Conservation (phyloP, 176 grass and related monocot species). For the Triticum dicoccoides region DNA sequence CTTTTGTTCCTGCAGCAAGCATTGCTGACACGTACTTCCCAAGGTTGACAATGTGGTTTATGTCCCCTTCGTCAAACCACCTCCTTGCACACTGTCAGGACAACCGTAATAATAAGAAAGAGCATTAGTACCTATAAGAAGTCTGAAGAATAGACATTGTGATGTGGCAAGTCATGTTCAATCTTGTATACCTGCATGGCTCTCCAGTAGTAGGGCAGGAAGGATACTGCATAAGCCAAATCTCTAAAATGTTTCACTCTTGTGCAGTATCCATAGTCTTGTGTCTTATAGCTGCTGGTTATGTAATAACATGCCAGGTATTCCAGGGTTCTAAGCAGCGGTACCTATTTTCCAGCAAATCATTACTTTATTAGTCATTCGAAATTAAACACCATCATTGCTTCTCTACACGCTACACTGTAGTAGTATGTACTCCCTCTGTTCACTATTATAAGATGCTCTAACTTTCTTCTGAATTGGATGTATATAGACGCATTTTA, state of each 20-base stretch:
- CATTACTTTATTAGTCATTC: slow-evolving; percentile 34
- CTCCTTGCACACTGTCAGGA: slow-evolving; percentile 82
- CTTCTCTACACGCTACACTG: neutral
- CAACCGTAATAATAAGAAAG: slow-evolving; percentile 1
- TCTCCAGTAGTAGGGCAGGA: slow-evolving; percentile 98
- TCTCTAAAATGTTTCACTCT: slow-evolving; percentile 91
- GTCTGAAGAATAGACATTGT: slow-evolving; percentile 1
- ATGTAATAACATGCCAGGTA: slow-evolving; percentile 94
- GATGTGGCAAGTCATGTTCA: neutral
- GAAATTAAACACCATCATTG: slow-evolving; percentile 8
- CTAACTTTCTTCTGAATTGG: too few species aligned
- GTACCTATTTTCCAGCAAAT: slow-evolving; percentile 59
- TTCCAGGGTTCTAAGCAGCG: slow-evolving; percentile 90
- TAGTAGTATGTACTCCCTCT: neutral
- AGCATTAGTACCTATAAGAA: slow-evolving; percentile 11
- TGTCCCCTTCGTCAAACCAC: slow-evolving; percentile 98
- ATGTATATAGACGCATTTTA: too few species aligned
- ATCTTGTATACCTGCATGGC: slow-evolving; percentile 80
- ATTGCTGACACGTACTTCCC: slow-evolving; percentile 97
- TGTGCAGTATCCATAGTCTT: slow-evolving; percentile 96
- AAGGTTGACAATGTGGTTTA: slow-evolving; percentile 82
- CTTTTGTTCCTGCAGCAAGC: slow-evolving; percentile 85
- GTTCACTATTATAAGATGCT: neutral
- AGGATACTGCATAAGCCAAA: slow-evolving; percentile 90
- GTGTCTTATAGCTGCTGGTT: slow-evolving; percentile 90